Base-by-base conservation (phyloP, 768 basidiomycete species). In the Amanita thiersii region DNA sequence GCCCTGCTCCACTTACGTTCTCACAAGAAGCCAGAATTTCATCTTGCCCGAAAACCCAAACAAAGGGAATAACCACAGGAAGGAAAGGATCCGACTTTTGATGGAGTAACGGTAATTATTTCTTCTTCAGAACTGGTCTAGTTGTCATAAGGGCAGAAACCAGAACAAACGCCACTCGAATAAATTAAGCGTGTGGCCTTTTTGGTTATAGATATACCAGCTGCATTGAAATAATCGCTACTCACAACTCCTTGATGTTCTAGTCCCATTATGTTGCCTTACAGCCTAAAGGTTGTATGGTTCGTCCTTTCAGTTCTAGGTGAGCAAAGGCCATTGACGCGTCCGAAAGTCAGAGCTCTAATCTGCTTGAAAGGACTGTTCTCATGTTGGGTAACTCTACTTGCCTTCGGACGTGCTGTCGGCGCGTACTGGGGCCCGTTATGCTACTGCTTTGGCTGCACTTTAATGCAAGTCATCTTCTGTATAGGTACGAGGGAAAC, bases 231-330 rank as follows among this genome's bases (percentile, higher is more conserved):
- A n/a, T n/a, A n/a, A n/a, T n/a, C n/a, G n/a, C n/a, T n/a, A n/a
- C n/a, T 40, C 11, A 28, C 24, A 25, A 23, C 23, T 19, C 19
- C 11, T 36, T 36, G 17, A 31, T 31, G 30, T 10, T 31, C 17
- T 10, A 10, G 30, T 31, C 30, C 24, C 14, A 4, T 10, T 14
- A 81, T 81, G 79, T 66, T 80, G 25, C 64, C 74, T 14, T 72
- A 70, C 41, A 64, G 68, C 36, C 63, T 81, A 41, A 81, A 72
- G 60, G 59, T 72, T 32, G 60, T 61, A 35, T 82, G 78, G 77
- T 77, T 77, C 48, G 60, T 63, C 48, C 62, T 82, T 14, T 79
- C 78, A 10, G 48, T 76, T 15, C 60, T 68, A 49, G 77, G 79
- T 77, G 45, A 39, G 64, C 53, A 26, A n/a, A 29, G 12, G 9